Conservation (phyloP, 2,329 filamentous ascomycete species). For the Madurella fahalii region DNA sequence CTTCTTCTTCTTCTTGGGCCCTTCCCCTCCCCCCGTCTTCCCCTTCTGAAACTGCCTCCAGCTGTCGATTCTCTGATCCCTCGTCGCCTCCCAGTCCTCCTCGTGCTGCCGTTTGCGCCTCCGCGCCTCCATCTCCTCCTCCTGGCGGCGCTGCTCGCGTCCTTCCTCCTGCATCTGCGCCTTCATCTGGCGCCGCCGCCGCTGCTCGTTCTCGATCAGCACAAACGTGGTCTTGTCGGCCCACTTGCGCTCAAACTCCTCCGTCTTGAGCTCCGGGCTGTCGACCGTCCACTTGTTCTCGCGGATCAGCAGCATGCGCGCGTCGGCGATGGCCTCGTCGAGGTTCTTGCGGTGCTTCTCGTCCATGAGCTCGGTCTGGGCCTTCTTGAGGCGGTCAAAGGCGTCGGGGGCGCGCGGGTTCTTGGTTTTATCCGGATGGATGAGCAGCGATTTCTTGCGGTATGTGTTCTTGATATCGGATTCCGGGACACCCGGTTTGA, state of each 20-base stretch:
- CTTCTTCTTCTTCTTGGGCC: slow-evolving; percentile 61
- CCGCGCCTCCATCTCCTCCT: slow-evolving; percentile 75
- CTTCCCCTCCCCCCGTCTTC: slow-evolving; percentile 44
- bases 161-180: slow-evolving; percentile 97
- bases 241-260: slow-evolving; percentile 81
- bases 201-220: slow-evolving; percentile 86
- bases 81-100: slow-evolving; percentile 88
- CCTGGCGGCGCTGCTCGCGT: slow-evolving; percentile 76
- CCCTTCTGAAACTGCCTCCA: slow-evolving; percentile 91
- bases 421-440: slow-evolving; percentile 96
- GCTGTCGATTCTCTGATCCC: slow-evolving; percentile 86
- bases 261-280: slow-evolving; percentile 78
- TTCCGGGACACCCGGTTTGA: slow-evolving; percentile 91
- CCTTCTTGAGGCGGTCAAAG: slow-evolving; percentile 95
- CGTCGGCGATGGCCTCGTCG: slow-evolving; percentile 94
- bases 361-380: slow-evolving; percentile 85
- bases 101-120: slow-evolving; percentile 90
- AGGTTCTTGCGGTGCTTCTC: slow-evolving; percentile 84
- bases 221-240: slow-evolving; percentile 85
- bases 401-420: slow-evolving; percentile 90
- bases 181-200: slow-evolving; percentile 79
- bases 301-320: slow-evolving; percentile 88
- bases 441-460: slow-evolving; percentile 96
- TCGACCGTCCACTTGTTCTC: slow-evolving; percentile 92
- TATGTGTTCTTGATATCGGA: slow-evolving; percentile 94